phyloP scores from a whole-genome alignment of 441 rosid genomes.

The Pelargonium citronellum region DNA sequence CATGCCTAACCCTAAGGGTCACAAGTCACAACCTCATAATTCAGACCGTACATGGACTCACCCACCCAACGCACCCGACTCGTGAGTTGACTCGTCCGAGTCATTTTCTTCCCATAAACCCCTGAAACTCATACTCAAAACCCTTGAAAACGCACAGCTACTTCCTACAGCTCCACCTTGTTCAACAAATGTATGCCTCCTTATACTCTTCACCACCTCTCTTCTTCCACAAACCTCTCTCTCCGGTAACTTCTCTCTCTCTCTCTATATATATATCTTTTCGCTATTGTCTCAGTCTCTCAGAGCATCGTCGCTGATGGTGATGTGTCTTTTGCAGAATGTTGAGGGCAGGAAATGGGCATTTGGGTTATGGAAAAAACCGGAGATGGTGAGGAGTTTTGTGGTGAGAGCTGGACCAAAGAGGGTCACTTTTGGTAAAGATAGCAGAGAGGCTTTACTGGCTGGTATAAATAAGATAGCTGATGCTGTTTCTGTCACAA shows the following conservation, averaged over 20 bases:
- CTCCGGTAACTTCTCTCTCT: slow-evolving; percentile 17
- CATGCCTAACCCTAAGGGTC: too few relatives aligned
- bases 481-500: slow-evolving; percentile 80
- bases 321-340: slow-evolving; percentile 33
- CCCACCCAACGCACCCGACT: not conserved
- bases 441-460: slow-evolving; percentile 62
- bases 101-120: not conserved
- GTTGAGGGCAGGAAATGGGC: slow-evolving; percentile 27
- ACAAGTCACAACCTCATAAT: too few relatives aligned
- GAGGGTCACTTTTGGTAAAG: slow-evolving; percentile 57
- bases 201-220: slow-evolving; percentile 18
- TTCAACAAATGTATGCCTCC: slow-evolving; percentile 18
- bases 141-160: not conserved
- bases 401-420: slow-evolving; percentile 67
- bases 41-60: not conserved
- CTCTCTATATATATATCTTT: not conserved
- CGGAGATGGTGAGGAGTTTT: slow-evolving; percentile 30
- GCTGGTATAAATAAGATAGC: slow-evolving; percentile 86
- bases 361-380: slow-evolving; percentile 25
- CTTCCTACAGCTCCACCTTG: not conserved
- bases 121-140: not conserved
- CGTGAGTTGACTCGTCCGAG: not conserved
- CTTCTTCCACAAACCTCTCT: slow-evolving; percentile 18
- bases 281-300: too few relatives aligned
- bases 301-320: not conserved